Evolutionary conservation across 2,329 filamentous ascomycete species (phyloP), one percentile per base, ranked within the genome.

Genomic region (Epichloe elymi): DNA sequence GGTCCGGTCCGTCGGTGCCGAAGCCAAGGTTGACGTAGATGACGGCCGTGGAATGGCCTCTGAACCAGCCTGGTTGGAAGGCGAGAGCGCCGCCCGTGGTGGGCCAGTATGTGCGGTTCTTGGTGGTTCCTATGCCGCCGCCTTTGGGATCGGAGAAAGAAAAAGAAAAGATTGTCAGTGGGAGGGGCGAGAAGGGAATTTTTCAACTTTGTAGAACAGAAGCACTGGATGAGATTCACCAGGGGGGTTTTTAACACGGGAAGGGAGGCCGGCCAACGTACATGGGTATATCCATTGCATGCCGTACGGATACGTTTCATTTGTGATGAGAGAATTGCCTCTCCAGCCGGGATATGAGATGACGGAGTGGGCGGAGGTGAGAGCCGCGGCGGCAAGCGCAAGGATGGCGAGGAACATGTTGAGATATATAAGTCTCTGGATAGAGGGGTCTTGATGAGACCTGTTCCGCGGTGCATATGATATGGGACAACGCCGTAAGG

Each of bases 231-330:
- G 20, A 51, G 46, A 52, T 37, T 23, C 10, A 20, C 20, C 40
- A 2, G 19, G 19, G 35, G 20, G 23, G 23, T 39, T 6, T 23
- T 23, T 2, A 5, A 23, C 23, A 7, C 23, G 26, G 30, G 3
- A 4, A 11, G 3, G 8, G 26, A 11, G 30, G 30, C 30, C 8
- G 8, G 3, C 3, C 5, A 48, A 49, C 87, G 71, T 74, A 95
- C 89, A 96, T 67, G 90, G 89, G 73, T 95, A 95, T 65, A 83
- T 82, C 89, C 89, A 96, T 72, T 95, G 86, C 86, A 93, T 91
- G 69, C 89, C 90, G 58, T 86, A 95, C 2, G 89, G 89, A 59
- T 80, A 93, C 0, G 78, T 82, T 2, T 79, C 80, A 65, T 88
- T 94, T 42, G 83, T 85, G 63, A 85, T 77, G 55, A 95, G 78